phyloP scores from a whole-genome alignment of 441 rosid species.

The Erodium texanum region DNA sequence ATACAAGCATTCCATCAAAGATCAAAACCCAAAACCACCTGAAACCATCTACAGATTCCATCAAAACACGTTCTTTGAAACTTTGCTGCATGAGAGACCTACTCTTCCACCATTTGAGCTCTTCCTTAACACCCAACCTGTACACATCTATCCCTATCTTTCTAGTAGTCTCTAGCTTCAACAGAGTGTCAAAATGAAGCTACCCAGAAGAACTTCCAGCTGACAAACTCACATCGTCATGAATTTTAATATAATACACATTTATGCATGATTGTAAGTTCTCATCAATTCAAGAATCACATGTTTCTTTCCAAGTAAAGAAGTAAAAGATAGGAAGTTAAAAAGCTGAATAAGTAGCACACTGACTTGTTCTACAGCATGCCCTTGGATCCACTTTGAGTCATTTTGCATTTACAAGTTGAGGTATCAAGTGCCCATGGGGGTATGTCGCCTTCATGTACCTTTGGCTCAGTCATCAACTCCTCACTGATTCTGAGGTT shows the following conservation, averaged over 20 bases:
- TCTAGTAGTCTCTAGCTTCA: not conserved
- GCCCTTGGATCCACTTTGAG: too few relatives aligned
- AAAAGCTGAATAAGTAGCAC: conserved; percentile 5
- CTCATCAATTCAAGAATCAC: conserved; percentile 9
- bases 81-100: not conserved
- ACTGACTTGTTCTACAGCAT: not conserved
- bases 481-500: conserved; percentile 63
- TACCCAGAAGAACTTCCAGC: too few relatives aligned
- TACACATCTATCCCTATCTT: too few relatives aligned
- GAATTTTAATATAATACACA: conserved; percentile 39
- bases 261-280: conserved; percentile 13
- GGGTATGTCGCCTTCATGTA: too few relatives aligned
- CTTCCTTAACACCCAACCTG: not conserved
- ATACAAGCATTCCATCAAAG: not conserved
- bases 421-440: too few relatives aligned
- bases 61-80: not conserved
- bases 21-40: not conserved
- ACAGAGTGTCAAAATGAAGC: not conserved
- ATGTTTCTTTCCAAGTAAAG: not conserved
- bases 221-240: conserved; percentile 9
- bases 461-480: conserved; percentile 21
- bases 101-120: not conserved
- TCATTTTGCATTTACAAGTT: too few relatives aligned
- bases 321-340: not conserved
- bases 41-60: not conserved